These are phyloP conservation scores for Calonectria hongkongensis DNA, from an alignment of 2,329 filamentous ascomycete genomes.

Conservation along the genomic window DNA sequence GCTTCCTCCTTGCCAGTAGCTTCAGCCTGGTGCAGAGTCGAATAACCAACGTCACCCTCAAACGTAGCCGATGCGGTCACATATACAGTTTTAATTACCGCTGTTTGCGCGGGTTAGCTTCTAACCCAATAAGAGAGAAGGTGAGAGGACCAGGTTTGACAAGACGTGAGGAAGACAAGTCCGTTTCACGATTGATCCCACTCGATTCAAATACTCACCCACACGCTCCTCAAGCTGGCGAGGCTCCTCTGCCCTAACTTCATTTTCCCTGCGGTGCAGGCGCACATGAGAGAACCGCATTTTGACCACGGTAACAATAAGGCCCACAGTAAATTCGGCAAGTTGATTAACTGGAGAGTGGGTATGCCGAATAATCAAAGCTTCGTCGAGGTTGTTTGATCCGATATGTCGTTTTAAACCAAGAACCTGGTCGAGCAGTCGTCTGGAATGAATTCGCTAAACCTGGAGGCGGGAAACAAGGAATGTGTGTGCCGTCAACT, in stretches of 20 bases:
- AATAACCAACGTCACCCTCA: constrained; percentile 65
- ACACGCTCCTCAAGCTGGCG: constrained; percentile 18
- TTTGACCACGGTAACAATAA: constrained; percentile 39
- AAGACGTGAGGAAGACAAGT: not conserved
- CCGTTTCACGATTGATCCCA: not conserved
- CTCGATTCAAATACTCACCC: constrained; percentile 21
- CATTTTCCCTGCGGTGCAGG: constrained; percentile 54
- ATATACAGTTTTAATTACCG: constrained; percentile 63
- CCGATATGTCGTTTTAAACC: constrained; percentile 37
- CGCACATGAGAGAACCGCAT: constrained; percentile 57
- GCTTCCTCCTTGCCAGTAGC: constrained; percentile 40
- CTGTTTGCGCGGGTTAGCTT: constrained; percentile 43
- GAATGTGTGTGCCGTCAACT: constrained; percentile 52
- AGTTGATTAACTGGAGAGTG: constrained; percentile 10
- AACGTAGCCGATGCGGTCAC: constrained; percentile 65
- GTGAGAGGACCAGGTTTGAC: constrained; percentile 20
- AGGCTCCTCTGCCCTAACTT: constrained; percentile 34
- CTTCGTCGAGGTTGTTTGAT: constrained; percentile 41
- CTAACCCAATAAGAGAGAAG: constrained; percentile 34
- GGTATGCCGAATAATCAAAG: not conserved
- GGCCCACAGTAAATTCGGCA: not conserved
- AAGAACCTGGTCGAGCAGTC: constrained; percentile 46
- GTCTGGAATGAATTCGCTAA: constrained; percentile 56
- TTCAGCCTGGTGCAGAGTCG: constrained; percentile 56
- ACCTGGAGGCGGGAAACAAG: constrained; percentile 52